phyloP scores from a whole-genome alignment of 2,329 filamentous ascomycete genomes.

The Pseudocercospora ulei region DNA sequence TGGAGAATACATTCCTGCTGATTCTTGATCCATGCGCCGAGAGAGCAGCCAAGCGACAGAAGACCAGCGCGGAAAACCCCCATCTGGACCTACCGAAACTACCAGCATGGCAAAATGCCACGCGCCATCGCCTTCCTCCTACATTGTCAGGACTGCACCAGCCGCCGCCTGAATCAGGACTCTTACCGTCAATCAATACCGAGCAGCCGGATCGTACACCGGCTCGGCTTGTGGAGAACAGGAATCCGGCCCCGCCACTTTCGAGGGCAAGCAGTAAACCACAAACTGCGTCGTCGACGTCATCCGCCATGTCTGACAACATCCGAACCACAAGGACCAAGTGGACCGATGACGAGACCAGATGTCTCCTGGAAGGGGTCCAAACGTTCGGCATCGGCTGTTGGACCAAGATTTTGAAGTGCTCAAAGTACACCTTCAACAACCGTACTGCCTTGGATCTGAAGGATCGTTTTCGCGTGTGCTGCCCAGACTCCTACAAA shows the following conservation, averaged over 20 bases:
- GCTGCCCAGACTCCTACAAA: conserved; percentile 27
- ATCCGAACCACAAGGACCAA: conserved; percentile 37
- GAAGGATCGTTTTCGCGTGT: conserved; percentile 47
- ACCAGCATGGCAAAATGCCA: conserved; percentile 27
- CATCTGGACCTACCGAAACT: conserved; percentile 34
- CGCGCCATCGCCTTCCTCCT: conserved; percentile 39
- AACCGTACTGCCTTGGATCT: conserved; percentile 52
- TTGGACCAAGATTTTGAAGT: conserved; percentile 54
- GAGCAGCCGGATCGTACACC: conserved; percentile 20
- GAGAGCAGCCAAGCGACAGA: conserved; percentile 28
- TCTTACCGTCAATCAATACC: conserved; percentile 50
- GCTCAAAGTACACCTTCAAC: conserved; percentile 49
- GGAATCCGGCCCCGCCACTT: background rate
- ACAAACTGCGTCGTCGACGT: background rate
- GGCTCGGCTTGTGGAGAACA: conserved; percentile 6
- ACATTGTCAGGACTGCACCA: conserved; percentile 53
- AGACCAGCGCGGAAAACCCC: conserved; percentile 17
- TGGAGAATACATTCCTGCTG: conserved; percentile 26
- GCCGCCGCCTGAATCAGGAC: conserved; percentile 51
- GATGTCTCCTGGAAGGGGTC: conserved; percentile 49
- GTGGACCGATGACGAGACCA: conserved; percentile 56
- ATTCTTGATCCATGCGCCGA: conserved; percentile 31
- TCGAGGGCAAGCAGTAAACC: background rate
- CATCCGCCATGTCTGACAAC: conserved; percentile 32
- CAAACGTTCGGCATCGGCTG: conserved; percentile 53